Evolutionary conservation across 768 basidiomycete genomes (phyloP).

Genomic region (Suillus tomentosus): DNA sequence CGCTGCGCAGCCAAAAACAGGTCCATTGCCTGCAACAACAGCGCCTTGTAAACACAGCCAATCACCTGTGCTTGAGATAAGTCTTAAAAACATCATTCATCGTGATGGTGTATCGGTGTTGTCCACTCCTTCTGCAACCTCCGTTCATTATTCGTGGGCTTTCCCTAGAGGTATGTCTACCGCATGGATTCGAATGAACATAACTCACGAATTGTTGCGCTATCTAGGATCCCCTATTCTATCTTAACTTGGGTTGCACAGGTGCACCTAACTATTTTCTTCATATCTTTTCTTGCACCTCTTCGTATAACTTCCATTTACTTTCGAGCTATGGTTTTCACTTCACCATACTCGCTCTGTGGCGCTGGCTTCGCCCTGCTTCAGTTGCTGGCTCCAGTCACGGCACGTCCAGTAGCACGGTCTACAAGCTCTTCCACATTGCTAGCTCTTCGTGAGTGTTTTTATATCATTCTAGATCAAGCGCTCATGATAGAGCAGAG

Average conservation of each 20-base stretch:
- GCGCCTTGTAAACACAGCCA: slow-evolving; percentile 3
- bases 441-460: slow-evolving; percentile 59
- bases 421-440: slow-evolving; percentile 25
- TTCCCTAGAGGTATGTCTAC: background rate
- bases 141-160: slow-evolving; percentile 3
- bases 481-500: slow-evolving; percentile 41
- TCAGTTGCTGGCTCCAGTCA: slow-evolving; percentile 4
- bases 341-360: background rate
- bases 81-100: background rate
- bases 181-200: background rate
- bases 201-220: background rate
- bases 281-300: background rate
- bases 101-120: background rate
- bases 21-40: background rate
- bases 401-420: slow-evolving; percentile 17
- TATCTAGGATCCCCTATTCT: slow-evolving; percentile 2
- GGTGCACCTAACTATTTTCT: slow-evolving; percentile 52
- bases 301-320: too few relatives aligned
- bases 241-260: slow-evolving; percentile 55
- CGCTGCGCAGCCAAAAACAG: background rate
- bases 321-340: background rate
- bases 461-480: background rate
- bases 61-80: background rate
- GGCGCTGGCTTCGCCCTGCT: slow-evolving; percentile 8
- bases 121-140: background rate